Percentiles rank a stretch among this genome's conserved stretches.
Conservation (phyloP, 176 grass and related monocot genomes). For the Aegilops tauschii region DNA sequence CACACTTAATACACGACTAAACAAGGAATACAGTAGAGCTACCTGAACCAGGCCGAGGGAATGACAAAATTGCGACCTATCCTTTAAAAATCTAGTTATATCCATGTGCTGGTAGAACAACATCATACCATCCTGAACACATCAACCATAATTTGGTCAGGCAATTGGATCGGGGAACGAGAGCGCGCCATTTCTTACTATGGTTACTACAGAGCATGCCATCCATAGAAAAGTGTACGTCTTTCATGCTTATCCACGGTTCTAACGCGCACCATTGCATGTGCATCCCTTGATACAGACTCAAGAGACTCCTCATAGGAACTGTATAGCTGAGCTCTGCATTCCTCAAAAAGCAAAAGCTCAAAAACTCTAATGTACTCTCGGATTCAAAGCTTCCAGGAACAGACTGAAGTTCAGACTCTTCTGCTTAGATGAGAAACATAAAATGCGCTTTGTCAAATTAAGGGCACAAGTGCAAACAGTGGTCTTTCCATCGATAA, state of each 20-base stretch:
- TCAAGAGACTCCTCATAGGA: conserved; percentile 80
- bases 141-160: conserved; percentile 22
- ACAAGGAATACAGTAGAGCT: conserved; percentile 5
- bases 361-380: conserved; percentile 87
- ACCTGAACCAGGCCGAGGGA: conserved; percentile 70
- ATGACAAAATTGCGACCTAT: conserved; percentile 82
- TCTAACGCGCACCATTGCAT: conserved; percentile 68
- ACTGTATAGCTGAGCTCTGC: conserved; percentile 65
- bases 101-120: conserved; percentile 63
- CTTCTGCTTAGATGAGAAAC: conserved; percentile 54
- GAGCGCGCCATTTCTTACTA: background rate
- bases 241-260: conserved; percentile 73
- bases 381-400: conserved; percentile 80
- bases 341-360: conserved; percentile 97
- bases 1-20: conserved; percentile 6
- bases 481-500: background rate
- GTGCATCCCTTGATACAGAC: conserved; percentile 62
- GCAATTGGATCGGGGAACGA: background rate
- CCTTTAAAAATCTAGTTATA: conserved; percentile 97
- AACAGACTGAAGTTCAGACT: conserved; percentile 83
- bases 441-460: background rate
- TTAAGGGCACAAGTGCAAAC: background rate
- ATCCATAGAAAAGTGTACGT: conserved; percentile 36
- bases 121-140: conserved; percentile 76
- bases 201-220: background rate